Conservation (phyloP, 208 protist genomes). For the Leishmania arabica region DNA sequence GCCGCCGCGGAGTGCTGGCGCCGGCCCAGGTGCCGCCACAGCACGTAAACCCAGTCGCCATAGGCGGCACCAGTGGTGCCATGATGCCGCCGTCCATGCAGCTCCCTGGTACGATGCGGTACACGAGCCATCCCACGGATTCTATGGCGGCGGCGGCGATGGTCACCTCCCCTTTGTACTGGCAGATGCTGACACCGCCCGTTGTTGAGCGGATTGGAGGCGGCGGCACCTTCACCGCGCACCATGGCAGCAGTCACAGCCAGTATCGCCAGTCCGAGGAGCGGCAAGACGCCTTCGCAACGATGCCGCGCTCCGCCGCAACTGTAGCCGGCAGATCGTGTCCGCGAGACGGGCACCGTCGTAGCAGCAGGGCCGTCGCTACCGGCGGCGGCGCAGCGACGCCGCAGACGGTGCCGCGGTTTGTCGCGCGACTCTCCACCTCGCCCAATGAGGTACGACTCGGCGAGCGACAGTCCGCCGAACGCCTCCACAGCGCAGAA, state of each 20-base stretch:
- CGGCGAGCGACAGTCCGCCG: slow-evolving; percentile 5
- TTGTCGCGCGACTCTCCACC: slow-evolving; percentile 30
- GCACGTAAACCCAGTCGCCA: background rate
- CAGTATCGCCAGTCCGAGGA: background rate
- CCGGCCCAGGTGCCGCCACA: background rate
- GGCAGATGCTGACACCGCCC: background rate
- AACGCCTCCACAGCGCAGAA: background rate
- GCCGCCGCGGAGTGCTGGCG: background rate
- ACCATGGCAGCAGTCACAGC: background rate
- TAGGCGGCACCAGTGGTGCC: background rate
- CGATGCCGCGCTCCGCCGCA: background rate
- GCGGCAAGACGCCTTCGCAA: background rate
- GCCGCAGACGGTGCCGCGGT: slow-evolving; percentile 34
- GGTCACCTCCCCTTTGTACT: background rate
- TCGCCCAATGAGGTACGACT: slow-evolving; percentile 24
- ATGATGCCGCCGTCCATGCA: background rate
- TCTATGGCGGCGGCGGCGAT: background rate
- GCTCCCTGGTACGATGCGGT: background rate
- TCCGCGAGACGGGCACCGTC: background rate
- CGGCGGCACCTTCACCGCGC: background rate
- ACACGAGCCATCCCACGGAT: background rate
- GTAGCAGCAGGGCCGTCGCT: slow-evolving; percentile 6
- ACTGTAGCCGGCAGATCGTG: slow-evolving; percentile 1
- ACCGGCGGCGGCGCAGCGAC: background rate
- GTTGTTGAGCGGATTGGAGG: background rate